Conservation (phyloP, 306 rosid genomes). For the Spatholobus suberectus region DNA sequence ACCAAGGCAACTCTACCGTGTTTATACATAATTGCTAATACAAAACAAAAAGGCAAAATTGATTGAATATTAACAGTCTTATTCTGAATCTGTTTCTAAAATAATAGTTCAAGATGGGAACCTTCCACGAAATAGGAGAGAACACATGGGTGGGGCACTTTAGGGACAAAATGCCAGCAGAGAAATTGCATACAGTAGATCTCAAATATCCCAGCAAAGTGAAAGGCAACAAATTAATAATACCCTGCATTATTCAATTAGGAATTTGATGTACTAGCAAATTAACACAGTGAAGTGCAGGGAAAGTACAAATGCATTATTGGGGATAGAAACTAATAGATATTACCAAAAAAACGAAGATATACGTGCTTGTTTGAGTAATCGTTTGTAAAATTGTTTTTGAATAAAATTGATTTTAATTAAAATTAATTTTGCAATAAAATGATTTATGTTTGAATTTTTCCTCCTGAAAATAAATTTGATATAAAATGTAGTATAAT, state of each 20-base stretch:
- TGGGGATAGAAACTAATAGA: neutral
- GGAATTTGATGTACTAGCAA: neutral
- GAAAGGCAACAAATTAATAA: slow-evolving; percentile 22
- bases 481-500: no score
- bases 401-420: no score
- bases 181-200: slow-evolving; percentile 23
- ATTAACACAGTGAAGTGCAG: slow-evolving; percentile 29
- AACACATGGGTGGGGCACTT: slow-evolving; percentile 40
- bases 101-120: slow-evolving; percentile 25
- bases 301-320: slow-evolving; percentile 41
- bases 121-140: slow-evolving; percentile 50
- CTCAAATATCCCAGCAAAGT: slow-evolving; percentile 33
- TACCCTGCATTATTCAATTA: slow-evolving; percentile 22
- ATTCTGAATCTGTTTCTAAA: slow-evolving; percentile 2
- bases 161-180: slow-evolving; percentile 35
- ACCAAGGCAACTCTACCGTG: no score
- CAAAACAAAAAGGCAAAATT: neutral
- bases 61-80: slow-evolving; percentile 9
- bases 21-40: neutral
- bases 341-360: neutral
- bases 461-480: no score
- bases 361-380: neutral
- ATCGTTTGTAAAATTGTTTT: no score
- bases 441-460: no score
- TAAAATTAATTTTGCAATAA: no score